Percentiles rank a stretch among this genome's conserved stretches.
These are phyloP conservation scores for Barnettozyma salicaria DNA, from an alignment of 805 yeast genomes.

Conservation along the genomic window DNA sequence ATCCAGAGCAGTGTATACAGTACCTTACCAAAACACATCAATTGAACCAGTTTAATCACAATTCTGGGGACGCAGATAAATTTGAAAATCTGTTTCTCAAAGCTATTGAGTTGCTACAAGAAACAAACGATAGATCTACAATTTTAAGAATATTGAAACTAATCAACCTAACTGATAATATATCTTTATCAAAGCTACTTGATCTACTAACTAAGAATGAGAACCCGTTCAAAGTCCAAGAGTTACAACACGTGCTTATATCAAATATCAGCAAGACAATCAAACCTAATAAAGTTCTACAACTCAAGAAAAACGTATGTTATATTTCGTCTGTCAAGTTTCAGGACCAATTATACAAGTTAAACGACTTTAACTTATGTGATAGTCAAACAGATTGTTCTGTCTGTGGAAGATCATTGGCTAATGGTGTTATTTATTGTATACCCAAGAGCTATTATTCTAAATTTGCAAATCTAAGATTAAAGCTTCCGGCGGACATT, in stretches of 20 bases:
- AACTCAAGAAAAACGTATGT: slow-evolving; percentile 4
- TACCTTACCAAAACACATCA: slow-evolving; percentile 51
- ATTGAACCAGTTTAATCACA: slow-evolving; percentile 15
- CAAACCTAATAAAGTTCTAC: slow-evolving; percentile 1
- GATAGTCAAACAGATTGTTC: slow-evolving; percentile 35
- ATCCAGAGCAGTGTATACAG: slow-evolving; percentile 49
- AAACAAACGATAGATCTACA: slow-evolving; percentile 32
- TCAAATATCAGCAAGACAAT: slow-evolving; percentile 3
- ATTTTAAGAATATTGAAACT: background rate
- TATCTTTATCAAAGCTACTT: slow-evolving; percentile 6
- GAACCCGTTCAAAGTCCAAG: slow-evolving; percentile 13
- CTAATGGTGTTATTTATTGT: slow-evolving; percentile 47
- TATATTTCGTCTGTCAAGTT: background rate
- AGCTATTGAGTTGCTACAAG: slow-evolving; percentile 3
- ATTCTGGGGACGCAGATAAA: slow-evolving; percentile 12
- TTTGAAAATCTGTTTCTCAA: background rate
- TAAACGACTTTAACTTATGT: background rate
- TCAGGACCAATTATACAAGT: background rate
- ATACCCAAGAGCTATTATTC: slow-evolving; percentile 35
- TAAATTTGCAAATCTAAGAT: slow-evolving; percentile 31
- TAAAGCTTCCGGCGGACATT: no score
- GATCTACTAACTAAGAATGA: background rate
- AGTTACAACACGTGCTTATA: slow-evolving; percentile 15
- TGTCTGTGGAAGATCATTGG: slow-evolving; percentile 52
- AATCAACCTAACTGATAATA: background rate